Conservation (phyloP, 2,329 filamentous ascomycete genomes). For the Teratosphaeria epicoccoides region DNA sequence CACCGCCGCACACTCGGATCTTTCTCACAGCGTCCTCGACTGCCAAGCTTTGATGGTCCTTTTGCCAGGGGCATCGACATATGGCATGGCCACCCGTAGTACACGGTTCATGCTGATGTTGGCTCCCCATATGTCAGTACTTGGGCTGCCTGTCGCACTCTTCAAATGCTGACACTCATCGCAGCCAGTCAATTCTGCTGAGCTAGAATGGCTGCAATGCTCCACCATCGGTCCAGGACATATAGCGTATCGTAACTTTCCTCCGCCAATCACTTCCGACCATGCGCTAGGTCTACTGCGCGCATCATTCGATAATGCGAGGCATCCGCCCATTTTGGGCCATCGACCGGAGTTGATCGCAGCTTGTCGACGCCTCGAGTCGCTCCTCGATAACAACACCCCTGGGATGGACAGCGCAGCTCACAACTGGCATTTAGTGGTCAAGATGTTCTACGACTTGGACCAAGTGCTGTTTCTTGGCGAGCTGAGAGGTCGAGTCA, state of each 20-base stretch:
- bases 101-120: neutral
- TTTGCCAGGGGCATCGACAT: neutral
- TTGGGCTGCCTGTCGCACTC: neutral
- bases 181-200: neutral
- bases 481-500: conserved; percentile 5
- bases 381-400: neutral
- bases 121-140: neutral
- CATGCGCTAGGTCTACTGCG: neutral
- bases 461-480: conserved; percentile 6
- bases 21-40: too few relatives aligned
- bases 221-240: neutral
- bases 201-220: neutral
- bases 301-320: neutral
- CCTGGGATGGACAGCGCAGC: neutral
- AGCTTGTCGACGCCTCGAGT: neutral
- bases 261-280: neutral
- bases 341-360: neutral
- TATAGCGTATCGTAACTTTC: neutral
- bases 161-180: neutral
- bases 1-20: neutral
- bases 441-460: conserved; percentile 11
- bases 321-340: neutral
- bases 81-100: neutral
- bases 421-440: neutral
- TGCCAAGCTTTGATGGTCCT: neutral